Percentiles rank a stretch among this genome's conserved stretches.
Evolutionary conservation across 179 eudicot species (phyloP).

Genomic region (Camellia oleifera): DNA sequence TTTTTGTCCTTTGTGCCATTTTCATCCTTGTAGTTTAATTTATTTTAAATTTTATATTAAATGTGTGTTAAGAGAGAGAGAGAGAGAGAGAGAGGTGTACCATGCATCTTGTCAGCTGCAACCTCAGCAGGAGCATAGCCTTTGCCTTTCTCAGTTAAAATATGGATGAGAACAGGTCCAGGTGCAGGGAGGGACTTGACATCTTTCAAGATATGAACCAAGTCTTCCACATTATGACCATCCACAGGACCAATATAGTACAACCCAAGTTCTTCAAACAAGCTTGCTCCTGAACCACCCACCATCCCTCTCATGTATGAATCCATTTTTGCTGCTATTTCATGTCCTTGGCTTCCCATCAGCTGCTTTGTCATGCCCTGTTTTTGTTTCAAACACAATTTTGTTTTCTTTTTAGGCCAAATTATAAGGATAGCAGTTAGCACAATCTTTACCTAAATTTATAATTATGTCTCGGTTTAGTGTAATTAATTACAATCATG

Average conservation of each 20-base stretch:
- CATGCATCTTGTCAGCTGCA: too few species aligned
- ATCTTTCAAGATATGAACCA: constrained; percentile 22
- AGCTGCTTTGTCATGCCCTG: constrained; percentile 27
- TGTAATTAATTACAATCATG: too few species aligned
- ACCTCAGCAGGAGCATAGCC: too few species aligned
- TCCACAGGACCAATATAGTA: constrained; percentile 42
- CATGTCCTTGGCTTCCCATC: constrained; percentile 24
- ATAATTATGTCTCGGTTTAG: too few species aligned
- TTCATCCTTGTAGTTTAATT: too few species aligned
- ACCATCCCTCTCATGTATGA: constrained; percentile 16
- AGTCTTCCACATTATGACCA: constrained; percentile 33
- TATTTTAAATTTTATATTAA: too few species aligned
- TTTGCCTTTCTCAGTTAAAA: too few species aligned
- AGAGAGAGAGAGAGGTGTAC: too few species aligned
- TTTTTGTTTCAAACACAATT: neutral
- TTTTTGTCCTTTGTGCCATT: too few species aligned
- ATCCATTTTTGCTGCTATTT: constrained; percentile 29
- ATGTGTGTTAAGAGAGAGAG: too few species aligned
- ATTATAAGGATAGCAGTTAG: too few species aligned
- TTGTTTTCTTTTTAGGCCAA: neutral
- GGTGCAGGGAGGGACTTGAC: constrained; percentile 24
- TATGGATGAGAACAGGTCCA: constrained; percentile 25
- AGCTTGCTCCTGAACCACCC: constrained; percentile 9
- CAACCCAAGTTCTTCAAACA: constrained; percentile 37
- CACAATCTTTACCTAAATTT: neutral